Evolutionary conservation across 2,329 filamentous ascomycete species (phyloP), one percentile per base, ranked within the genome.

Genomic region (Fusarium temperatum): DNA sequence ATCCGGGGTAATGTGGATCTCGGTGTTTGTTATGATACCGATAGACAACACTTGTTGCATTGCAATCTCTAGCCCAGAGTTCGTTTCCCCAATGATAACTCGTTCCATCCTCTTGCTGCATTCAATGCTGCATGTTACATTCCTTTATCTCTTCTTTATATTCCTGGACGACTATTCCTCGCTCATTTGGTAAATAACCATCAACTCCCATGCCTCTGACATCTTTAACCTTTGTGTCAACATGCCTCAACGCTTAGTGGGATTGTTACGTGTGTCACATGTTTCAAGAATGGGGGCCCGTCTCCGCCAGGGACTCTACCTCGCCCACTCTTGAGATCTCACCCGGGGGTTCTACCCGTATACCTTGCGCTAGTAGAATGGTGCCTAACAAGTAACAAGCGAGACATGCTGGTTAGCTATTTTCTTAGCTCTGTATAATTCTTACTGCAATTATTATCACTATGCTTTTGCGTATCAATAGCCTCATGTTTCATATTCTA

Each of bases 131-230:
- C 20, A 13, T 11, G 13, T 14, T 18, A 12, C 11, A 24, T 24
- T 15, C 7, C n/a, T 5, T 24, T 7, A 44, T 44, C 15, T 24
- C n/a, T 24, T 44, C 42, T 44, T 12, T 12, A 13, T 24, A 24
- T 24, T 17, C 10, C 10, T 24, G 18, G 6, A 18, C 5, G 3
- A 8, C 3, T 39, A 13, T 3, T 39, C 20, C 38, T 22, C 20
- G 20, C 22, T 22, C 12, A 6, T 36, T 17, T 17, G 14, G 17
- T 36, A 8, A 17, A 22, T 10, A 20, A 13, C 8, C 28, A 24
- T n/a, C 0, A 9, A 24, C 14, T 30, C 22, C 24, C 6, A 8
- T 24, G 5, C 28, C 8, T 14, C 6, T 26, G 13, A 26, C 0
- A 8, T 12, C 3, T 36, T 5, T 4, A 6, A 4, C 4, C 7